Evolutionary conservation across 192 early-diverging fungal species (phyloP).

Genomic region (Geranomyces michiganensis): DNA sequence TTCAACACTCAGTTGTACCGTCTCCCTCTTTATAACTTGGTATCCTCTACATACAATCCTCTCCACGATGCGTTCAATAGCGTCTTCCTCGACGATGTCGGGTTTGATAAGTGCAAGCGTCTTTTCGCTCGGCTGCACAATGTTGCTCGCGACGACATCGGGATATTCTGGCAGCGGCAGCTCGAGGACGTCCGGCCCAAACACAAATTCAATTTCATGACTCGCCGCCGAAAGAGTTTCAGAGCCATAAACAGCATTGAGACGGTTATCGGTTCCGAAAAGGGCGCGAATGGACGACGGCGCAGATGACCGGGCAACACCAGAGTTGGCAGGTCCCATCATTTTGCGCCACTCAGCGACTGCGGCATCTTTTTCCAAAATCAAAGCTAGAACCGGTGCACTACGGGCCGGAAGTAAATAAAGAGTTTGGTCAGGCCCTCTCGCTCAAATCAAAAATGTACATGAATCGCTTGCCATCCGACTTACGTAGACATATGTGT

Average conservation of each 20-base stretch:
- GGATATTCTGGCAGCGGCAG: conserved; percentile 19
- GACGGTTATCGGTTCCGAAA: conserved; percentile 55
- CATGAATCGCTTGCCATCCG: not conserved
- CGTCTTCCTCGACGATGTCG: conserved; percentile 41
- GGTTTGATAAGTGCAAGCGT: conserved; percentile 62
- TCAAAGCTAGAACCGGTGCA: conserved; percentile 54
- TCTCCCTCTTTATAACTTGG: conserved; percentile 53
- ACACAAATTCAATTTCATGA: conserved; percentile 50
- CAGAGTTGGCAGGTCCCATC: conserved; percentile 55
- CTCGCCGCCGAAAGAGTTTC: conserved; percentile 44
- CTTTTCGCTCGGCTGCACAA: conserved; percentile 37
- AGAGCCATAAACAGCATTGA: conserved; percentile 63
- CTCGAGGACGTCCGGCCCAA: conserved; percentile 39
- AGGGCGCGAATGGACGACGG: conserved; percentile 57
- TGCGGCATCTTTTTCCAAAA: conserved; percentile 53
- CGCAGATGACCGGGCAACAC: conserved; percentile 44
- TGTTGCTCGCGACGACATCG: not conserved
- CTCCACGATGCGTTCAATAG: conserved; percentile 54
- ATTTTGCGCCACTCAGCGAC: conserved; percentile 56
- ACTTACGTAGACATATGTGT: conserved; percentile 55
- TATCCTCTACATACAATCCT: conserved; percentile 53
- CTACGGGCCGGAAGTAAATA: conserved; percentile 11
- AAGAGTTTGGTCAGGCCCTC: no score
- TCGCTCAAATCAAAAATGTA: not conserved
- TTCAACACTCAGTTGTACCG: conserved; percentile 41